Percentiles rank a stretch among this genome's conserved stretches.
phyloP scores from a whole-genome alignment of 2,329 filamentous ascomycete species.

The Claviceps cyperi region DNA sequence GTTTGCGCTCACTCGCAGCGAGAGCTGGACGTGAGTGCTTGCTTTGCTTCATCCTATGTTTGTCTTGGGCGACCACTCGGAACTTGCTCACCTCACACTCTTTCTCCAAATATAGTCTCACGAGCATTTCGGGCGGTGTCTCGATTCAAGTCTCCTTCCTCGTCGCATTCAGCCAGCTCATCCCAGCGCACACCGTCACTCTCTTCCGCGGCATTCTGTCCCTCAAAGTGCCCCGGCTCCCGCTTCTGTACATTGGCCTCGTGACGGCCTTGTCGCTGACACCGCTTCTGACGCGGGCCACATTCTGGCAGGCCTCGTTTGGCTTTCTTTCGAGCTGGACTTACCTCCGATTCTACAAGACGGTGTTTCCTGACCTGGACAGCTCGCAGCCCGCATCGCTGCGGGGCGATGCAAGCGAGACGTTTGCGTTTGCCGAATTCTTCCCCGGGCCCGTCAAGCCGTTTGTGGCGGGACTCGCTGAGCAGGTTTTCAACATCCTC shows the following conservation, averaged over 20 bases:
- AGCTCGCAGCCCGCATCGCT: conserved; percentile 46
- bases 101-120: conserved; percentile 36
- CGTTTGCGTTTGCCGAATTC: conserved; percentile 90
- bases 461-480: conserved; percentile 56
- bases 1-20: conserved; percentile 53
- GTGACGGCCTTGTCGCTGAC: conserved; percentile 50
- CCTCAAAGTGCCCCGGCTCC: conserved; percentile 63
- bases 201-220: conserved; percentile 81
- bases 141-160: conserved; percentile 87
- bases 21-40: conserved; percentile 49
- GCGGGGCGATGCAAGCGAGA: conserved; percentile 86
- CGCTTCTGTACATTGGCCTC: conserved; percentile 59
- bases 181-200: conserved; percentile 92
- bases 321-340: conserved; percentile 85
- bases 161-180: conserved; percentile 92
- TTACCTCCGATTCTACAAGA: conserved; percentile 91
- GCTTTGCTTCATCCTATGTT: background rate
- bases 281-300: conserved; percentile 50
- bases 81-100: no score
- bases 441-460: conserved; percentile 79
- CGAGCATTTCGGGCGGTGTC: conserved; percentile 76
- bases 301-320: conserved; percentile 63
- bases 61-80: background rate
- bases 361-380: conserved; percentile 54
- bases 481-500: conserved; percentile 58